Evolutionary conservation across 202 grass and related monocot genomes (phyloP).

Genomic region (Carex arenaria): DNA sequence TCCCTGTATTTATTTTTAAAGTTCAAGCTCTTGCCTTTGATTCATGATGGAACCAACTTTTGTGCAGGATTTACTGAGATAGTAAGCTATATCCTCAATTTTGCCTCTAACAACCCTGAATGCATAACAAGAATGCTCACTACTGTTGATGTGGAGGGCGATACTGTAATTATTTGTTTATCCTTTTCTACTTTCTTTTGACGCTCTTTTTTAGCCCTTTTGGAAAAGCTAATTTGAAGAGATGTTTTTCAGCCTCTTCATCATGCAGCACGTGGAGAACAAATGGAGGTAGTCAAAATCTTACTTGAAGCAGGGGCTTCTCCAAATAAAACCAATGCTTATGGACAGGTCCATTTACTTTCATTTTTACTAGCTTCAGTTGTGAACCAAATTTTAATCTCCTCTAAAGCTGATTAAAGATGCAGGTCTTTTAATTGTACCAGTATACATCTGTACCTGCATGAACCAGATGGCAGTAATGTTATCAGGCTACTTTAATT

Average conservation of each 20-base stretch:
- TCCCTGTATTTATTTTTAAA: background rate
- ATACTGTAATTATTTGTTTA: conserved; percentile 51
- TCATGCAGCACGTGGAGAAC: conserved; percentile 93
- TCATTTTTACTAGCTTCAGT: background rate
- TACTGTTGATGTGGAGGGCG: conserved; percentile 79
- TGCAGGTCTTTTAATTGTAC: background rate
- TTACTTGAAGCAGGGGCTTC: conserved; percentile 70
- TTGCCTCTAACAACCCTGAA: conserved; percentile 47
- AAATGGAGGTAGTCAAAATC: conserved; percentile 63
- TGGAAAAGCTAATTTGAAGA: background rate
- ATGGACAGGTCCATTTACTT: conserved; percentile 45
- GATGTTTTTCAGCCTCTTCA: conserved; percentile 63
- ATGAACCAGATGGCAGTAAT: background rate
- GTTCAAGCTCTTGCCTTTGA: background rate
- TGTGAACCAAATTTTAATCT: background rate
- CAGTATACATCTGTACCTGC: background rate
- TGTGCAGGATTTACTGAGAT: conserved; percentile 74
- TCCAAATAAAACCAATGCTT: conserved; percentile 60
- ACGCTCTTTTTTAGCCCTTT: background rate
- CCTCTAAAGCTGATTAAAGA: background rate
- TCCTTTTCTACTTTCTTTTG: background rate
- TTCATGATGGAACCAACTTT: conserved; percentile 3
- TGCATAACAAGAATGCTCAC: conserved; percentile 43
- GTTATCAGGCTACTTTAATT: background rate
- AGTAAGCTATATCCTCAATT: conserved; percentile 59